phyloP scores from a whole-genome alignment of 306 rosid genomes.

The Chamaecrista fasciculata region DNA sequence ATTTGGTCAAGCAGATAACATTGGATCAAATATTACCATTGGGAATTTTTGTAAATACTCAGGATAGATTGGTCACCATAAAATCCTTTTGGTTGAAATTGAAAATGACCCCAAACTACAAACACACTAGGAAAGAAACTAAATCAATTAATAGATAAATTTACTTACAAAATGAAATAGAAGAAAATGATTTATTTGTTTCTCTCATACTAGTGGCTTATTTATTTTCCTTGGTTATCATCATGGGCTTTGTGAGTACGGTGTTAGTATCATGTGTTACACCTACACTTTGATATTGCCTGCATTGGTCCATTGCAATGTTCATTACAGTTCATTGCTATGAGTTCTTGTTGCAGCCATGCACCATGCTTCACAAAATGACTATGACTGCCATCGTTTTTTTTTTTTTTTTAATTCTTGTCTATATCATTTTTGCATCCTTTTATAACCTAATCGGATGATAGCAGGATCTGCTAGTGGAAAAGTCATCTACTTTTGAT shows the following conservation, averaged over 20 bases:
- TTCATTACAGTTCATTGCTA: background rate
- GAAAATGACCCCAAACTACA: background rate
- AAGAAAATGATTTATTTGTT: background rate
- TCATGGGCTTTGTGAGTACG: too few relatives aligned
- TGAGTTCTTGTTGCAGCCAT: background rate
- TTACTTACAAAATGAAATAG: background rate
- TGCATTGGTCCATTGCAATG: background rate
- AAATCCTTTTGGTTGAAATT: too few relatives aligned
- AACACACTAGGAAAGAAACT: background rate
- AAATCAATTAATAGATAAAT: background rate
- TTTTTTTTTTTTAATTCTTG: slow-evolving; percentile 21
- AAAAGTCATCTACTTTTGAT: slow-evolving; percentile 55
- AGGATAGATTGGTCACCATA: too few relatives aligned
- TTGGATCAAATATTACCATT: too few relatives aligned
- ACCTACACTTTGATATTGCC: background rate
- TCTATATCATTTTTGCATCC: slow-evolving; percentile 13
- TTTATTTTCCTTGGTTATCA: background rate
- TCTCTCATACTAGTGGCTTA: background rate
- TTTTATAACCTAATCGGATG: slow-evolving; percentile 23
- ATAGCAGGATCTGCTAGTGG: slow-evolving; percentile 69
- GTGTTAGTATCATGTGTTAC: too few relatives aligned
- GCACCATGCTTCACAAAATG: background rate
- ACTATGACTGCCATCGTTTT: background rate
- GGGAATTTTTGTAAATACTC: too few relatives aligned
- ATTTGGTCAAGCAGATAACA: too few relatives aligned